Percentiles rank a stretch among this genome's conserved stretches.
These are phyloP conservation scores for Leucosporidium creatinivorum DNA, from an alignment of 768 basidiomycete genomes.

Conservation along the genomic window DNA sequence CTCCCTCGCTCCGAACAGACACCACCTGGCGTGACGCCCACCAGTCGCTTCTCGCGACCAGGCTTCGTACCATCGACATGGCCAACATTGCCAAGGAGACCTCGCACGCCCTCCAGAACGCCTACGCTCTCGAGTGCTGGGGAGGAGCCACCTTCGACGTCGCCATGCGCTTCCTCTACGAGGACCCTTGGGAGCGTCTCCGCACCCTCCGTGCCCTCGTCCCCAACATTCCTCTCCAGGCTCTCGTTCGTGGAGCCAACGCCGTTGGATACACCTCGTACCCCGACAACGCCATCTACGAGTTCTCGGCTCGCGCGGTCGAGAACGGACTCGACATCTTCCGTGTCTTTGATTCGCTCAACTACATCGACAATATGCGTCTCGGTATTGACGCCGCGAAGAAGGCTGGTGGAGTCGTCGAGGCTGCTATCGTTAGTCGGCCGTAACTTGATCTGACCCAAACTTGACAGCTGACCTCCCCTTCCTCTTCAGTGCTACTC, in stretches of 20 bases:
- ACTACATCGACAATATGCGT: constrained; percentile 98
- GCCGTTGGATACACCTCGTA: constrained; percentile 98
- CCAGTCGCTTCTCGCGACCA: constrained; percentile 92
- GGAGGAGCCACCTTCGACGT: constrained; percentile 94
- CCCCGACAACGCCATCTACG: constrained; percentile 98
- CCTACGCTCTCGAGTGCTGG: constrained; percentile 97
- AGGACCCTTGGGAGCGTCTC: constrained; percentile 98
- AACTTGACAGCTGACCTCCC: too few relatives aligned
- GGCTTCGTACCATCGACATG: constrained; percentile 92
- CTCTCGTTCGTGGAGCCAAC: constrained; percentile 95
- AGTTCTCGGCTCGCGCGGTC: constrained; percentile 97
- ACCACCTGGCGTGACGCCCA: constrained; percentile 99
- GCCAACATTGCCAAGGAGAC: constrained; percentile 98
- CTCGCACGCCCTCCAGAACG: constrained; percentile 85
- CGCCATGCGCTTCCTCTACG: constrained; percentile 98
- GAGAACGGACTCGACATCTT: constrained; percentile 99
- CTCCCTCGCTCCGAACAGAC: constrained; percentile 42
- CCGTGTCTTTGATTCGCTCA: constrained; percentile 97
- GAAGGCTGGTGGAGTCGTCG: constrained; percentile 97
- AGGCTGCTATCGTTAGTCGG: constrained; percentile 50
- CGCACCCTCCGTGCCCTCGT: constrained; percentile 88
- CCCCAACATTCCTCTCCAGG: constrained; percentile 97
- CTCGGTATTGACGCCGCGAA: constrained; percentile 99
- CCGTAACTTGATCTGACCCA: constrained; percentile 49
- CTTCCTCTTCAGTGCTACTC: constrained; percentile 65